Base-by-base conservation (phyloP, 257 asterid genomes). In the Leonotis leonurus region DNA sequence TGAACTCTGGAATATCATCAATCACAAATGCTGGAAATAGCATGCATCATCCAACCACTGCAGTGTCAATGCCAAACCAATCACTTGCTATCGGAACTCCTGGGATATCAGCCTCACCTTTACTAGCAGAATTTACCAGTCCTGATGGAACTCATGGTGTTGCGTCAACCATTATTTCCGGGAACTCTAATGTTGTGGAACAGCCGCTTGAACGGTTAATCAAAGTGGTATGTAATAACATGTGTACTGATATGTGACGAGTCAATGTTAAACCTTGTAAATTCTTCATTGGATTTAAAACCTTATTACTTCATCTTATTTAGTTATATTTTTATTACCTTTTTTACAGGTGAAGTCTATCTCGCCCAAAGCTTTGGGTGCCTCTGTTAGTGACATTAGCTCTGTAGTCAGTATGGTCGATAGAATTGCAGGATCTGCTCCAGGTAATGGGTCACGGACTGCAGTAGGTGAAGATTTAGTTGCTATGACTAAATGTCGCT, bases 381-480 rank as follows among this genome's bases (percentile, higher is more conserved):
- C 92, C 58, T 76, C 98, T 37, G 83, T 90, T 57, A 83, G 81
- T 72, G 98, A 88, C 70, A 88, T 90, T 70, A 69, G 95, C 73
- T 88, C 98, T 8, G 95, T 90, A 68, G 91, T 90, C 73, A 88
- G 96, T 59, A 88, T 90, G 95, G 82, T 81, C 32, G 98, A 90
- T 78, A 85, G 96, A 80, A 85, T 90, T 41, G 95, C 98, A 30
- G 98, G 98, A 71, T 88, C 98, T 71, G 98, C 98, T 55, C 98
- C 98, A 8, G 98, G 96, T 33, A 90, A 90, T 82, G 98, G 98
- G 59, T 90, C 98, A 40, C 85, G 98, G 68, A 96, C 98, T 71
- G 95, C 98, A 48, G 95, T 85, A 7, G 96, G 98, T 39, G 98
- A 90, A 77, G 98, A 90, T 85, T 79, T 90, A 81, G 98, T 86